Evolutionary conservation across 768 basidiomycete genomes (phyloP), one percentile per base, ranked within the genome.

Genomic region (Paxillus rubicundulus): DNA sequence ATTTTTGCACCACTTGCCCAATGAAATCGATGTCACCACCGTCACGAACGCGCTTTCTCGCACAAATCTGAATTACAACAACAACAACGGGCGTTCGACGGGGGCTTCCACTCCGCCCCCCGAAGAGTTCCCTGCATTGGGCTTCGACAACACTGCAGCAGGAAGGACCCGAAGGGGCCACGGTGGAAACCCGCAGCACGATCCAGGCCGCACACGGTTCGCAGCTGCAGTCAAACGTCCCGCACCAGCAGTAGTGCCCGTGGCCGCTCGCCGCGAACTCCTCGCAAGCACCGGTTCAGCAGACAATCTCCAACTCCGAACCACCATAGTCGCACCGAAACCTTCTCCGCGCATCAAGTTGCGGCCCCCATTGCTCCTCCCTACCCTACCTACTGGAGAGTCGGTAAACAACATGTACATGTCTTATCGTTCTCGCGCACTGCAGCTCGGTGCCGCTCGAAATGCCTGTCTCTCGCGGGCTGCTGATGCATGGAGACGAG

Each of bases 401-500:
- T 67, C 85, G 0, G 69, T 95, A 44, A 94, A 85, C 67, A 77
- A 68, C 47, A 69, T 97, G 56, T 99, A 99, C 72, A 88, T 97
- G 84, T 68, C 82, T 1, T 96, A 97, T 63, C 86, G 97, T 16
- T 79, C 86, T 32, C 84, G 89, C 32, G 94, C 92, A 21, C 78
- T 98, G 52, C 89, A 97, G 62, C 84, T 98, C 20, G 97, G 96
- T 45, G 89, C 92, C 2, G 92, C 92, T 30, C 79, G 97, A 34
- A 98, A 98, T 61, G 92, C 92, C 14, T 97, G 92, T 68, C 77
- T 99, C 24, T 92, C 92, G 2, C 84, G 93, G 40, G 97, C 97
- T 12, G 96, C 97, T 3, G 94, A 97, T 62, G 93, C 95, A 3
- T 99, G 93, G 91, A 80, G 92, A 49, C 80, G 92, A 2, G 95